These are phyloP conservation scores for Fraxinus americana DNA, from an alignment of 257 asterid genomes.

Conservation along the genomic window DNA sequence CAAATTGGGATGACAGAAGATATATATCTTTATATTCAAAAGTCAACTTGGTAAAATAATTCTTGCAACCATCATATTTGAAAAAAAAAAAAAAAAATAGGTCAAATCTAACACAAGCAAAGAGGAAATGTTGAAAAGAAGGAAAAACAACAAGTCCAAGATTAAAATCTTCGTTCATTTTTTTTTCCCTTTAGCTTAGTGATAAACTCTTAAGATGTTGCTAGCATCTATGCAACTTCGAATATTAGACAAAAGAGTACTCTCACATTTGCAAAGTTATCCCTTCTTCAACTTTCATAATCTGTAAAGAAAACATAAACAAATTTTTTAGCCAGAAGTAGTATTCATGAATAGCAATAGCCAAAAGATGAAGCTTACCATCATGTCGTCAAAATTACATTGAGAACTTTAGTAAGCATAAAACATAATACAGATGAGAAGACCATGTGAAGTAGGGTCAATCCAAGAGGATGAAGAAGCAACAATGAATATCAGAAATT, in stretches of 20 bases:
- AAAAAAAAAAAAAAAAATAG: neutral
- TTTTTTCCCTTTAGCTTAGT: neutral
- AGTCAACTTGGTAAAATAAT: neutral
- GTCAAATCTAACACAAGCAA: constrained; percentile 1
- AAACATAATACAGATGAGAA: constrained; percentile 92
- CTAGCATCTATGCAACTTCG: constrained; percentile 1
- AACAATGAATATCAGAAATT: too few species aligned
- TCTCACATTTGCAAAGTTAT: constrained; percentile 92
- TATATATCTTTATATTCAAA: constrained; percentile 59
- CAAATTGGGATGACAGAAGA: constrained; percentile 90
- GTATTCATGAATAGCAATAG: constrained; percentile 8
- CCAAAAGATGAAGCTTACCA: constrained; percentile 15
- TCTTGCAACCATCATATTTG: constrained; percentile 12
- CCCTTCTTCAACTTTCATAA: constrained; percentile 89
- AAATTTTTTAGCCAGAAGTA: neutral
- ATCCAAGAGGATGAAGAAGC: constrained; percentile 94
- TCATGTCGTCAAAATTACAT: constrained; percentile 50
- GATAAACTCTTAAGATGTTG: neutral
- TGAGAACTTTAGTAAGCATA: constrained; percentile 78
- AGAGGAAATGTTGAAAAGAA: neutral
- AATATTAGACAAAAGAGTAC: constrained; percentile 33
- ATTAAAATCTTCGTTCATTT: neutral
- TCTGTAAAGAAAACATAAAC: constrained; percentile 44
- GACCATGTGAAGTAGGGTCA: constrained; percentile 96
- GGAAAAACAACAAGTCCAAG: neutral